These are phyloP conservation scores for Conticribra weissflogii DNA, from an alignment of 108 stramenopile species.

Conservation along the genomic window DNA sequence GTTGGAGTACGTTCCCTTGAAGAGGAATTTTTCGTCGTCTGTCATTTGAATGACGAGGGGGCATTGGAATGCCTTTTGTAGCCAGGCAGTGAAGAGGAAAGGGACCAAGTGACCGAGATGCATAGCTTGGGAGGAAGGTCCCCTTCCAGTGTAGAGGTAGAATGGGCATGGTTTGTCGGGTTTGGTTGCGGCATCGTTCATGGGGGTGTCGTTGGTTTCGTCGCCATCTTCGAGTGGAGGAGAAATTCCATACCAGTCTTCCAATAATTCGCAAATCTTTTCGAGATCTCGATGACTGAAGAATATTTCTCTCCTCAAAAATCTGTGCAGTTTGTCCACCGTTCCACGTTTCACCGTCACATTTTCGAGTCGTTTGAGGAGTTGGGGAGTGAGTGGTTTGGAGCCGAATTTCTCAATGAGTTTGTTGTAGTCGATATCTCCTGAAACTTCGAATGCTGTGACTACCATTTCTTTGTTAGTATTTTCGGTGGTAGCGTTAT, in stretches of 20 bases:
- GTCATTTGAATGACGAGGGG: constrained; percentile 99
- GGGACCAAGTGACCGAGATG: constrained; percentile 98
- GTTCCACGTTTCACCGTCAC: constrained; percentile 83
- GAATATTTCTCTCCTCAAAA: constrained; percentile 95
- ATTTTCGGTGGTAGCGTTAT: constrained; percentile 16
- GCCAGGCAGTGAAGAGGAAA: constrained; percentile 96
- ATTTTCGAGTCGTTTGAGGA: constrained; percentile 71
- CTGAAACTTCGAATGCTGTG: constrained; percentile 85
- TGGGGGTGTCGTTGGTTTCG: constrained; percentile 40
- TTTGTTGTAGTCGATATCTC: constrained; percentile 96
- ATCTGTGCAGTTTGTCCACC: constrained; percentile 89
- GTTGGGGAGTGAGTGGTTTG: constrained; percentile 65
- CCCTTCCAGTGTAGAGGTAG: constrained; percentile 99
- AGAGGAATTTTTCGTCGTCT: constrained; percentile 99
- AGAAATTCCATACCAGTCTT: constrained; percentile 44
- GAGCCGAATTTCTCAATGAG: constrained; percentile 95
- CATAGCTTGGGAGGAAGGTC: constrained; percentile 95
- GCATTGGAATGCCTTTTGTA: constrained; percentile 95
- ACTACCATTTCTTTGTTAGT: constrained; percentile 85
- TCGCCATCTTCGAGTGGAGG: constrained; percentile 20
- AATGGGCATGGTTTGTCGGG: no score
- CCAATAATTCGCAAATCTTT: constrained; percentile 79
- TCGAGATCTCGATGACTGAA: constrained; percentile 97
- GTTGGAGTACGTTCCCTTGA: constrained; percentile 90
- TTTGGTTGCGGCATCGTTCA: no score